Evolutionary conservation across 768 basidiomycete species (phyloP).

Genomic region (Amanita pseudoporphyria): DNA sequence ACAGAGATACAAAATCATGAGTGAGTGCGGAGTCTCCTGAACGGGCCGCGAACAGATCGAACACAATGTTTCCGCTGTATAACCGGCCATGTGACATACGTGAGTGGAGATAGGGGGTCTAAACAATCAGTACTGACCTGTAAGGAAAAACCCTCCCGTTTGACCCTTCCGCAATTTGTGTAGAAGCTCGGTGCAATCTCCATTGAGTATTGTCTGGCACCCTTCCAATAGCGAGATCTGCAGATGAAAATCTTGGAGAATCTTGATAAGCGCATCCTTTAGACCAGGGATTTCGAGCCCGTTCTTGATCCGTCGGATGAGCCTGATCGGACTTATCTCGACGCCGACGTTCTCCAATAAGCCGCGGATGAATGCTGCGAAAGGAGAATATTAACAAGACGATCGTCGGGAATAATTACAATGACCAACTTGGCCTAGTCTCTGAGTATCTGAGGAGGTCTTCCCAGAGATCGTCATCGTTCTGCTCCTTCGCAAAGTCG

Average conservation of each 20-base stretch:
- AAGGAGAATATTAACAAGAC: not conserved
- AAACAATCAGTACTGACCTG: slow-evolving; percentile 37
- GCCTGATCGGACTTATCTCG: slow-evolving; percentile 89
- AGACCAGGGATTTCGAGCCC: slow-evolving; percentile 94
- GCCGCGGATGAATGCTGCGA: slow-evolving; percentile 83
- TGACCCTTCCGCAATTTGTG: slow-evolving; percentile 64
- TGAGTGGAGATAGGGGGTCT: not conserved
- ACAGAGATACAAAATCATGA: slow-evolving; percentile 76
- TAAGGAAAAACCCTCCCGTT: slow-evolving; percentile 68
- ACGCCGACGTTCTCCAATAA: slow-evolving; percentile 93
- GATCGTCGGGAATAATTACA: not conserved
- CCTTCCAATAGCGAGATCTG: slow-evolving; percentile 92
- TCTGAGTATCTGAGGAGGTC: slow-evolving; percentile 92
- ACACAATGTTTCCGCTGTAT: slow-evolving; percentile 53
- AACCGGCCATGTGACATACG: not conserved
- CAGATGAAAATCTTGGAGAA: slow-evolving; percentile 91
- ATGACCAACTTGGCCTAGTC: slow-evolving; percentile 66
- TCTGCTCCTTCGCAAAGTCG: slow-evolving; percentile 96
- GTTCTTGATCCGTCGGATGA: slow-evolving; percentile 92
- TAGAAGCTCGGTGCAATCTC: slow-evolving; percentile 72
- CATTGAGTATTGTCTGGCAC: slow-evolving; percentile 77
- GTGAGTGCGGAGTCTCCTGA: slow-evolving; percentile 44
- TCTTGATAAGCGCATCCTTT: slow-evolving; percentile 92
- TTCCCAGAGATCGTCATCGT: slow-evolving; percentile 96
- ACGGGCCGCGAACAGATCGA: slow-evolving; percentile 55